Evolutionary conservation across 2,329 filamentous ascomycete species (phyloP).

Genomic region (Diaporthe australafricana): DNA sequence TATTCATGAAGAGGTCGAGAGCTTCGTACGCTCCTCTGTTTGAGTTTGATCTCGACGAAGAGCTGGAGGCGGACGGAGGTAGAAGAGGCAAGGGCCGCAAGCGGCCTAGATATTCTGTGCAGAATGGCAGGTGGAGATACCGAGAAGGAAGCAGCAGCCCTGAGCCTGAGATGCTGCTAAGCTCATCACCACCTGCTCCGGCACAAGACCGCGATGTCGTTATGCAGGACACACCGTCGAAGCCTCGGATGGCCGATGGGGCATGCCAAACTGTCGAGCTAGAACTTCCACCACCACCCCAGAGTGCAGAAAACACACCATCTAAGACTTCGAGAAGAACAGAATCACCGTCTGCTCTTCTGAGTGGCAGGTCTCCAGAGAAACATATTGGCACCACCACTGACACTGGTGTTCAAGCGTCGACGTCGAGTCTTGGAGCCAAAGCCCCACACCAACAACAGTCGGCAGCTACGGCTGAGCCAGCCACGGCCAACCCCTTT

Average conservation of each 20-base stretch:
- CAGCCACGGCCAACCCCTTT: background rate
- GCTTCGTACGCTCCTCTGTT: conserved; percentile 77
- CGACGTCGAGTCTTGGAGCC: background rate
- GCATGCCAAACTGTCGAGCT: conserved; percentile 46
- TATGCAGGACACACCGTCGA: conserved; percentile 37
- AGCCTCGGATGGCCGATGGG: conserved; percentile 45
- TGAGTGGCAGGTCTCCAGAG: background rate
- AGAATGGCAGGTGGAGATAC: conserved; percentile 80
- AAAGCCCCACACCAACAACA: background rate
- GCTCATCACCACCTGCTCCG: conserved; percentile 30
- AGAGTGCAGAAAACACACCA: conserved; percentile 23
- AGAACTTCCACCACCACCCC: conserved; percentile 36
- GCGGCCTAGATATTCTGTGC: conserved; percentile 74
- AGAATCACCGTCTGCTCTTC: background rate
- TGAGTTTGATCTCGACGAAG: conserved; percentile 71
- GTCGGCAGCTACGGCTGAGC: background rate
- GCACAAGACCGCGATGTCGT: conserved; percentile 22
- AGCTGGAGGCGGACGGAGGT: conserved; percentile 75
- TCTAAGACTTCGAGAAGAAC: background rate
- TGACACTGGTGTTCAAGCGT: conserved; percentile 22
- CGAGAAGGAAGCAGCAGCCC: conserved; percentile 78
- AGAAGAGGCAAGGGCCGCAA: conserved; percentile 74
- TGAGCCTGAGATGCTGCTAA: conserved; percentile 56
- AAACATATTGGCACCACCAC: background rate
- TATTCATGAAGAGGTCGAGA: conserved; percentile 79